phyloP scores from a whole-genome alignment of 345 rosid genomes.

The Euphorbia lathyris region DNA sequence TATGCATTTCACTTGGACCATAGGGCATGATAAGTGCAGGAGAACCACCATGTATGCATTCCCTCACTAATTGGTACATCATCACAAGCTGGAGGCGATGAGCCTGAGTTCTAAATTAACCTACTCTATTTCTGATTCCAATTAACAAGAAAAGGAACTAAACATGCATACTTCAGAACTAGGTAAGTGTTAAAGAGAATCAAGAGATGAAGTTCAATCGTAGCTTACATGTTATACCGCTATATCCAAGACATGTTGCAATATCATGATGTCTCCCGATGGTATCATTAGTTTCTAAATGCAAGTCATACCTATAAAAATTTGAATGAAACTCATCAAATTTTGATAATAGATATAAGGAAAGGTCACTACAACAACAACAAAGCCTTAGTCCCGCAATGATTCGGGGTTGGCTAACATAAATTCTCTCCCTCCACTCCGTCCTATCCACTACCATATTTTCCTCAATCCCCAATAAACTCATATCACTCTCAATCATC shows the following conservation, averaged over 20 bases:
- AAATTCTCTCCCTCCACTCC: no score
- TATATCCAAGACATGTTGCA: slow-evolving; percentile 60
- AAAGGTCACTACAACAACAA: neutral
- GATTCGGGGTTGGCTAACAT: no score
- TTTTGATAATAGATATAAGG: neutral
- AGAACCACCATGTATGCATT: neutral
- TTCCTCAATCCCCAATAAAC: no score
- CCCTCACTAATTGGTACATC: neutral
- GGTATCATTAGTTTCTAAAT: slow-evolving; percentile 36
- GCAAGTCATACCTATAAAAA: slow-evolving; percentile 60
- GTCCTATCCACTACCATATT: no score
- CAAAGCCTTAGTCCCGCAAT: neutral
- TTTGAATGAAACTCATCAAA: neutral
- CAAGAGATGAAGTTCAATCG: neutral
- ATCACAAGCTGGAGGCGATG: neutral
- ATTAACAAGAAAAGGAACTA: slow-evolving; percentile 2
- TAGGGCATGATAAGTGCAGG: neutral
- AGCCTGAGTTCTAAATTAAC: neutral
- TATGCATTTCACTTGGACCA: neutral
- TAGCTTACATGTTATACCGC: slow-evolving; percentile 59
- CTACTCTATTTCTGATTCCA: neutral
- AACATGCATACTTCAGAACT: neutral
- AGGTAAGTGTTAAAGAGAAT: neutral
- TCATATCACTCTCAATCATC: no score
- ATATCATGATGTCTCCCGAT: slow-evolving; percentile 72